Conservation (phyloP, 1,284 basidiomycete genomes). For the Moniliophthora roreri region DNA sequence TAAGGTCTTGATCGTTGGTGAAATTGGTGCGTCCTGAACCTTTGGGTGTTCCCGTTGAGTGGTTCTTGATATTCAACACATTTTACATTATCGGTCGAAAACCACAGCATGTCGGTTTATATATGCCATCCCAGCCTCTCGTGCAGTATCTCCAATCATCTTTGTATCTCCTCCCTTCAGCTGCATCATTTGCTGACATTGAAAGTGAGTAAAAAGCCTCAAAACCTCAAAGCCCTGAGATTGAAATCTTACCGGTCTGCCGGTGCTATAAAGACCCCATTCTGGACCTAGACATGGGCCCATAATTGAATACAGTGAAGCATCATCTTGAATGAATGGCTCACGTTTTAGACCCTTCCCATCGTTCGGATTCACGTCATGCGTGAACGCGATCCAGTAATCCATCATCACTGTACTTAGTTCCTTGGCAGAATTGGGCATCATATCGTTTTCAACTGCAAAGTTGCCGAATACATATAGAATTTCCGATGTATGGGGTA, state of each 20-base stretch:
- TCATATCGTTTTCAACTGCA: background rate
- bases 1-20: no score
- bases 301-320: background rate
- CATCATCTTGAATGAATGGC: background rate
- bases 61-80: no score
- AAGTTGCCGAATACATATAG: constrained; percentile 5
- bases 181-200: background rate
- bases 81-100: background rate
- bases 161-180: background rate
- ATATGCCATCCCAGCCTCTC: background rate
- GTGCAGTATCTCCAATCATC: background rate
- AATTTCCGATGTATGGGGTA: constrained; percentile 4
- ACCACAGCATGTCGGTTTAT: background rate
- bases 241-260: background rate
- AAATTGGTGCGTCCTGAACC: no score
- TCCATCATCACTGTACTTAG: background rate
- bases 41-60: no score
- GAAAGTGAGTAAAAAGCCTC: background rate
- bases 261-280: background rate
- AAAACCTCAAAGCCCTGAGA: background rate
- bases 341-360: background rate
- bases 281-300: background rate
- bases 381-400: background rate
- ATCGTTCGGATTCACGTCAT: background rate
- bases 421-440: background rate